phyloP scores from a whole-genome alignment of 495 filamentous ascomycete species.

The Jackrogersella multiformis region DNA sequence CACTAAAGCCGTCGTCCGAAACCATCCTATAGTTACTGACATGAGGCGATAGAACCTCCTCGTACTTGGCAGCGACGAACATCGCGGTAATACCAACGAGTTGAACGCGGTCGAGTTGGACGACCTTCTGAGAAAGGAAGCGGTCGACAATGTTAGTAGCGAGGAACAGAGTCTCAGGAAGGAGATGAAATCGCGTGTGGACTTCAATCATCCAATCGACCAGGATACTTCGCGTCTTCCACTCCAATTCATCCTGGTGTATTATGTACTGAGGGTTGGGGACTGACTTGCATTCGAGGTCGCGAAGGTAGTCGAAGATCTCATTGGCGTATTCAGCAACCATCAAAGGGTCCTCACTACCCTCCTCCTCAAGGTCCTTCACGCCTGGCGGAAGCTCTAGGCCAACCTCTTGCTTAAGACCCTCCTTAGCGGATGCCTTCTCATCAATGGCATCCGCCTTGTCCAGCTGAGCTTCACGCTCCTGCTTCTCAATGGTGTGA shows the following conservation, averaged over 20 bases:
- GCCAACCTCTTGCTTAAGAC: constrained; percentile 65
- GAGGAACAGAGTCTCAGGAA: constrained; percentile 97
- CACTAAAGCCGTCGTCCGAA: constrained; percentile 95
- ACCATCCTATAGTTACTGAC: constrained; percentile 96
- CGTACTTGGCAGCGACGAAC: constrained; percentile 99
- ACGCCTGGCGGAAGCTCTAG: constrained; percentile 60
- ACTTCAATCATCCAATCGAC: constrained; percentile 99
- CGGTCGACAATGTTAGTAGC: constrained; percentile 98
- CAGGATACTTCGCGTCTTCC: constrained; percentile 98
- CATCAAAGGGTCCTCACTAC: constrained; percentile 93
- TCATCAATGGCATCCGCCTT: constrained; percentile 61
- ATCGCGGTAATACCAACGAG: constrained; percentile 97
- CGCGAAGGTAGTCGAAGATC: constrained; percentile 95
- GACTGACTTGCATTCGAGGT: constrained; percentile 82
- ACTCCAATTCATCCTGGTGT: constrained; percentile 91
- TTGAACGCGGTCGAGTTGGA: constrained; percentile 93
- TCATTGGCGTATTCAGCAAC: constrained; percentile 96
- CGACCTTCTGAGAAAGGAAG: constrained; percentile 91
- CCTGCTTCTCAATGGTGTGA: constrained; percentile 49
- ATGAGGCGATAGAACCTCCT: constrained; percentile 96
- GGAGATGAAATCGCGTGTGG: constrained; percentile 93
- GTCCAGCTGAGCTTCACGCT: constrained; percentile 51
- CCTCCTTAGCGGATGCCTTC: constrained; percentile 75
- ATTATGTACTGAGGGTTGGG: constrained; percentile 95
- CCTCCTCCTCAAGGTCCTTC: constrained; percentile 81